phyloP scores from a whole-genome alignment of 2,329 filamentous ascomycete species.

The Gyromitra esculenta region DNA sequence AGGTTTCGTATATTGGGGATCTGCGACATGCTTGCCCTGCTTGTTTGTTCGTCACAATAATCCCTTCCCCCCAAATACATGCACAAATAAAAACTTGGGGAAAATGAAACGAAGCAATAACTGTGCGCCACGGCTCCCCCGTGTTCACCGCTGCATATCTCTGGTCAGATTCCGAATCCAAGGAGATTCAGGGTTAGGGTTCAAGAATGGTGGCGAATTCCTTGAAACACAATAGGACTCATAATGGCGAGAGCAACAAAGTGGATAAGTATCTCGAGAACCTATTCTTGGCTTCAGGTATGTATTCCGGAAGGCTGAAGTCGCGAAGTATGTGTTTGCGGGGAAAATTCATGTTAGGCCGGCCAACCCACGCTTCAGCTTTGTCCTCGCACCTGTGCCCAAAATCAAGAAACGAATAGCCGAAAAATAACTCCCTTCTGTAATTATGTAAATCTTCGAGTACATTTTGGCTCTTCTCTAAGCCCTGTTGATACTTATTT shows the following conservation, averaged over 20 bases:
- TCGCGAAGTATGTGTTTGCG: conserved; percentile 5
- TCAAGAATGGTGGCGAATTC: background rate
- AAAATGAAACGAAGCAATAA: conserved; percentile 49
- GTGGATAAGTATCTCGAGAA: background rate
- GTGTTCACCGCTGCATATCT: conserved; percentile 41
- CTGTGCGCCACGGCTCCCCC: conserved; percentile 35
- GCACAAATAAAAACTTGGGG: conserved; percentile 30
- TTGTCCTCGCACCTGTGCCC: conserved; percentile 3
- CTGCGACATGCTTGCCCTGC: conserved; percentile 41
- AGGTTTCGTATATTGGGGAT: conserved; percentile 35
- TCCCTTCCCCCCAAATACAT: conserved; percentile 26
- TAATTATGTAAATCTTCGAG: conserved; percentile 33
- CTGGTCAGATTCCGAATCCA: conserved; percentile 41
- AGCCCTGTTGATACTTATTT: conserved; percentile 11
- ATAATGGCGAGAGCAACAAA: conserved; percentile 3
- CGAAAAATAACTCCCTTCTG: conserved; percentile 5
- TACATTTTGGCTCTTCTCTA: conserved; percentile 18
- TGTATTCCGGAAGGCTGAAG: background rate
- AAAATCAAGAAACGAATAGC: conserved; percentile 19
- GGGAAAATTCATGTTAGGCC: background rate
- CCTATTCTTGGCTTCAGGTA: background rate
- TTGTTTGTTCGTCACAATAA: conserved; percentile 40
- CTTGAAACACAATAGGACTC: conserved; percentile 21
- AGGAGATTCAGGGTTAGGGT: conserved; percentile 28
- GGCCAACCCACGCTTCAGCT: background rate